Conservation (phyloP, 192 early-diverging fungal genomes). For the Obelidium mucronatum region DNA sequence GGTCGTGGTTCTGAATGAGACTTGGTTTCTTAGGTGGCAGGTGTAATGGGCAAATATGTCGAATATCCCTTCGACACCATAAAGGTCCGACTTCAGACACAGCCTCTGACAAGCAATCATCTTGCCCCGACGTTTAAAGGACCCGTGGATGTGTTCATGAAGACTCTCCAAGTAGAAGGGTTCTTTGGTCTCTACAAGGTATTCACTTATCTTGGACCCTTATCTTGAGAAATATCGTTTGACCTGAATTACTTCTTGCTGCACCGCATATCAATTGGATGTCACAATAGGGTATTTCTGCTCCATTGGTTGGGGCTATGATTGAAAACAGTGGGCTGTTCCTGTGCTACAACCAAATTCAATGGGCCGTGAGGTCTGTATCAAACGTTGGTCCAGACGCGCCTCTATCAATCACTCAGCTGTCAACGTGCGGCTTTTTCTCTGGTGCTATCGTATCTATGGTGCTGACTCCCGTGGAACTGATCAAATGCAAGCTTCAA, state of each 20-base stretch:
- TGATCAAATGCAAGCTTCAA: constrained; percentile 97
- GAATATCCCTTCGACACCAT: constrained; percentile 97
- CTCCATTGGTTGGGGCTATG: constrained; percentile 93
- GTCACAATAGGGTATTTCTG: constrained; percentile 89
- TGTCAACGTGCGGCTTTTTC: constrained; percentile 81
- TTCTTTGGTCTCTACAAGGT: constrained; percentile 89
- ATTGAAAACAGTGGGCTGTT: constrained; percentile 93
- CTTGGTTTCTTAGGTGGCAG: constrained; percentile 86
- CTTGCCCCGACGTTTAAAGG: constrained; percentile 66
- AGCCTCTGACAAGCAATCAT: constrained; percentile 58
- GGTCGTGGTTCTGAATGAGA: too few species aligned
- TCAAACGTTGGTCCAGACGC: constrained; percentile 30
- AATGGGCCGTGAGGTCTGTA: constrained; percentile 68
- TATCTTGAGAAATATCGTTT: constrained; percentile 20
- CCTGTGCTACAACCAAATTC: constrained; percentile 85
- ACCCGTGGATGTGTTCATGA: constrained; percentile 79
- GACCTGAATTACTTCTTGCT: too few species aligned
- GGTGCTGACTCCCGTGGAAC: constrained; percentile 92
- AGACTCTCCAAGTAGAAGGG: constrained; percentile 82
- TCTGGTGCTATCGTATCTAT: constrained; percentile 88
- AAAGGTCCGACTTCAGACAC: constrained; percentile 87
- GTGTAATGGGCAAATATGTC: constrained; percentile 84
- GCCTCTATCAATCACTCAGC: constrained; percentile 66
- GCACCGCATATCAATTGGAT: too few species aligned
- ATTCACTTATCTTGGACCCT: too few species aligned